Conservation (phyloP, 768 basidiomycete species). For the Rhodotorula diobovata region DNA sequence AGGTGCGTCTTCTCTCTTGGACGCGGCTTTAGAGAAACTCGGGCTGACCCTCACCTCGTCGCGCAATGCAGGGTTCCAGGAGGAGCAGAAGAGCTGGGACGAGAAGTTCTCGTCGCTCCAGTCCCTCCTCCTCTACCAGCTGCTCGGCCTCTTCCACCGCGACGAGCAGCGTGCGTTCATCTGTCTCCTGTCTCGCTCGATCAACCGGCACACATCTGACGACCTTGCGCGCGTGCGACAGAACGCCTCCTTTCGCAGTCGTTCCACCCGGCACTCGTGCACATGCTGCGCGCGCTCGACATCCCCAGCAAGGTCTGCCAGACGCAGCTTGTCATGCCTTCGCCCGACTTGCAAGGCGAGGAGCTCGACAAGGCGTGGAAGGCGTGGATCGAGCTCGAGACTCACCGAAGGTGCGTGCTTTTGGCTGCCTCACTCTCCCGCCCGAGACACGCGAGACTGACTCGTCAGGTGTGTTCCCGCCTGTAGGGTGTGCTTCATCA, state of each 20-base stretch:
- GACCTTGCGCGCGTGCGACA: not conserved
- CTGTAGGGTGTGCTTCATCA: slow-evolving; percentile 36
- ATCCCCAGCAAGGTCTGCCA: slow-evolving; percentile 11
- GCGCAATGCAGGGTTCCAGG: slow-evolving; percentile 11
- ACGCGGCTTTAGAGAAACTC: not conserved
- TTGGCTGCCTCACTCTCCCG: no score
- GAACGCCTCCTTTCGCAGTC: slow-evolving; percentile 34
- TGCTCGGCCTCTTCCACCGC: slow-evolving; percentile 36
- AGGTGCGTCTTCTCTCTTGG: not conserved
- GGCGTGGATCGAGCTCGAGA: slow-evolving; percentile 33
- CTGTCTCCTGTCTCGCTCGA: not conserved
- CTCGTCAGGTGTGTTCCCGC: not conserved
- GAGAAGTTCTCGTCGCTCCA: slow-evolving; percentile 30
- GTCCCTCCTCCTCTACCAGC: slow-evolving; percentile 33
- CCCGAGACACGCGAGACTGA: not conserved
- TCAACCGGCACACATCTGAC: no score
- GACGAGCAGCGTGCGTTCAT: slow-evolving; percentile 36
- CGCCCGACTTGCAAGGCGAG: not conserved
- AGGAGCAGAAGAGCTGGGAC: slow-evolving; percentile 9
- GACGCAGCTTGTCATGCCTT: not conserved
- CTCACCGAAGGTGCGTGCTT: slow-evolving; percentile 20
- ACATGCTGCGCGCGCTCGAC: slow-evolving; percentile 31
- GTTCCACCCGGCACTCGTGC: slow-evolving; percentile 33
- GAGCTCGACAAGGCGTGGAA: slow-evolving; percentile 23
- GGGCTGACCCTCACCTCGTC: not conserved